These are phyloP conservation scores for Annona cherimola DNA, from an alignment of 164 flowering plant species.

Conservation along the genomic window DNA sequence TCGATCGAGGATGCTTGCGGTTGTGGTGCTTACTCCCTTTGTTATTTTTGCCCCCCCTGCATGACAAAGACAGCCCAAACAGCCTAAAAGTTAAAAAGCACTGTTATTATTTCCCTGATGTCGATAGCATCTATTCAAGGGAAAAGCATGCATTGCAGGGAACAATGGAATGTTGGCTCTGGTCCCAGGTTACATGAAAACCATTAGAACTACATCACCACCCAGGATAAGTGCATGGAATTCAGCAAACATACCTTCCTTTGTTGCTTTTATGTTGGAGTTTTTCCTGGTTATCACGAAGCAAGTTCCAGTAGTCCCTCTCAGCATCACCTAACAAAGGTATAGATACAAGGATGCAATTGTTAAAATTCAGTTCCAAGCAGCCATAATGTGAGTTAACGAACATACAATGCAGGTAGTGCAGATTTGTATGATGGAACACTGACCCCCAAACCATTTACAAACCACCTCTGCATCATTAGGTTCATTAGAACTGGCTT, in stretches of 20 bases:
- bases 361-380: background rate
- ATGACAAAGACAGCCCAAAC: background rate
- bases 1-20: constrained; percentile 38
- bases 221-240: too few relatives aligned
- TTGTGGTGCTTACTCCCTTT: constrained; percentile 35
- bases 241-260: constrained; percentile 44
- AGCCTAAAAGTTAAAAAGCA: background rate
- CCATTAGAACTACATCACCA: too few relatives aligned
- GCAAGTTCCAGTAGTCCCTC: constrained; percentile 67
- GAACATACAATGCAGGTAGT: background rate
- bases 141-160: background rate
- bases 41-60: constrained; percentile 53
- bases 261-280: constrained; percentile 40
- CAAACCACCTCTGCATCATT: too few relatives aligned
- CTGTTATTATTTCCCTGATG: background rate
- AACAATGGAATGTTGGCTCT: background rate
- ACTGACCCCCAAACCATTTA: too few relatives aligned
- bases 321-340: constrained; percentile 70
- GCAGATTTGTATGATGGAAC: too few relatives aligned
- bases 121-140: background rate
- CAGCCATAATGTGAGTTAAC: background rate
- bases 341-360: background rate
- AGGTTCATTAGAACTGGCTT: background rate
- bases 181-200: background rate
- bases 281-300: constrained; percentile 50